Base-by-base conservation (phyloP, 106 monocot genomes). In the Dendrobium nobile region DNA sequence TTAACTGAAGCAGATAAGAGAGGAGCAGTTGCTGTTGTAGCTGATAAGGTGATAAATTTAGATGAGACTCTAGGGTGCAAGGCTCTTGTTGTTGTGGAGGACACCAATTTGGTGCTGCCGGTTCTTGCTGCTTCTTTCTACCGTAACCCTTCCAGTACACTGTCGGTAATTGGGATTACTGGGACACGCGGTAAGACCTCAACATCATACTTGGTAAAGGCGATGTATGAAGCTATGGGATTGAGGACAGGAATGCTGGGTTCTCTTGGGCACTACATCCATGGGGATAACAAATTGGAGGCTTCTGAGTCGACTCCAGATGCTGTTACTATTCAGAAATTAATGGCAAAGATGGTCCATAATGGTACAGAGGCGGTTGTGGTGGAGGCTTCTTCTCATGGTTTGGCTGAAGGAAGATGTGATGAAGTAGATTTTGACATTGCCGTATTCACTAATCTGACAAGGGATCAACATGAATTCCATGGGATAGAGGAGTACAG, bases 391-490 rank as follows among this genome's bases (percentile, higher is more conserved):
- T 86, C 87, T 77, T 85, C 86, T 47, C 75, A 82, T 73, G 87
- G 89, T 16, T 80, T 90, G 75, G 84, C 88, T 24, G 55, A 76
- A n/a, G 85, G 88, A 9, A 83, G 82, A 54, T 90, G 86, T 58
- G 85, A 89, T 79, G 92, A 94, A 76, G 84, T 98, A 67, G 97
- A 98, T 86, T 98, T 92, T 72, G 94, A 98, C 79, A 88, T 98
- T 85, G 90, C 97, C 0, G 89, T 98, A 42, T 88, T 98, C 70
- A 98, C 94, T 22, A 94, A 98, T 77, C 76, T 92, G 33, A 86
- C 86, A 43, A 81, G 84, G 42, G 90, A 92, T 59, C 85, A 87
- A 37, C 85, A 47, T 77, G 94, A 89, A 48, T 90, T 80, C 55
- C 59, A 86, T 74, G 88, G 83, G 58, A 87, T 78, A 2, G 92